These are phyloP conservation scores for Ceriops tagal DNA, from an alignment of 345 rosid genomes.

Conservation along the genomic window DNA sequence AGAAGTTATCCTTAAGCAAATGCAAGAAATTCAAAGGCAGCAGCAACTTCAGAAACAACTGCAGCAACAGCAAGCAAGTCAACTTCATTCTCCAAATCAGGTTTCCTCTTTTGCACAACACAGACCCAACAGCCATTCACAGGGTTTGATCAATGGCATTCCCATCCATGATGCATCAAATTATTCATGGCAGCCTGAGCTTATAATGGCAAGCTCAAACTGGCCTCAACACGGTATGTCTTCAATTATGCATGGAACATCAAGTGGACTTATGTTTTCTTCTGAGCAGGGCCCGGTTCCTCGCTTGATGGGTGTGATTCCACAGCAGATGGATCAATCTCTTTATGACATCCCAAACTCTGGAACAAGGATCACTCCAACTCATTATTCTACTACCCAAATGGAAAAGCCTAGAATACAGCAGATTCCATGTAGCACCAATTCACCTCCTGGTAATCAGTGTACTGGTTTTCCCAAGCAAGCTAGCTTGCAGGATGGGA, in stretches of 20 bases:
- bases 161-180: conserved; percentile 60
- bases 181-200: conserved; percentile 58
- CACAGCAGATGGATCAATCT: conserved; percentile 68
- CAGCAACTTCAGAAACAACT: conserved; percentile 50
- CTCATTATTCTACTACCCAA: conserved; percentile 43
- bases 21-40: conserved; percentile 78
- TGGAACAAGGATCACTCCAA: conserved; percentile 43
- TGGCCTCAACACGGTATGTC: conserved; percentile 50
- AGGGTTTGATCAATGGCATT: conserved; percentile 52
- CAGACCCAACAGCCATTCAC: conserved; percentile 37
- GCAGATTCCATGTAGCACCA: conserved; percentile 45
- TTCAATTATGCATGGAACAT: conserved; percentile 52
- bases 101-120: conserved; percentile 46
- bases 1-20: conserved; percentile 62
- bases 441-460: conserved; percentile 46
- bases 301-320: conserved; percentile 41
- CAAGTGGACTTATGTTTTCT: conserved; percentile 50
- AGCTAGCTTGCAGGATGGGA: conserved; percentile 42
- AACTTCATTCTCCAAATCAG: conserved; percentile 44
- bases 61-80: conserved; percentile 55
- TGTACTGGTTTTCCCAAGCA: conserved; percentile 45
- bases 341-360: conserved; percentile 57
- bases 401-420: conserved; percentile 45
- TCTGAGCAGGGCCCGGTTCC: conserved; percentile 55
- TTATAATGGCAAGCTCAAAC: conserved; percentile 46